Conservation (phyloP, 2,329 filamentous ascomycete species). For the Ustilaginoidea virens region DNA sequence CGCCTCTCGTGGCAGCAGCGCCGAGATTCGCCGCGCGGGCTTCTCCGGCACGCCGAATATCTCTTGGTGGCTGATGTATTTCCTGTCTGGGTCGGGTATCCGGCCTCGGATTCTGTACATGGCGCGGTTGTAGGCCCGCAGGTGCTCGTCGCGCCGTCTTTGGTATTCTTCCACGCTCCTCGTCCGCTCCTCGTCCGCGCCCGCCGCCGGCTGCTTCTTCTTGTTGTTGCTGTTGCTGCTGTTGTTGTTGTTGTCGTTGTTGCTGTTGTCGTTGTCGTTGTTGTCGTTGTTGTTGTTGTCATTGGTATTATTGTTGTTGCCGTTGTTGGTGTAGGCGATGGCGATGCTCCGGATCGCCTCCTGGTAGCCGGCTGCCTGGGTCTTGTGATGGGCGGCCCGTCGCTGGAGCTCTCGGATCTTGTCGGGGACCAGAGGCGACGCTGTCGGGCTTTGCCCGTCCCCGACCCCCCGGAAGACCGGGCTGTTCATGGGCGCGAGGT, state of each 20-base stretch:
- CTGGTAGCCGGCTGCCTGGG: constrained; percentile 14
- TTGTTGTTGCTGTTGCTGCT: too few relatives aligned
- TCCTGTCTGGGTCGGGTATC: constrained; percentile 12
- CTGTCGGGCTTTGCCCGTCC: constrained; percentile 7
- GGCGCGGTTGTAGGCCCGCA: constrained; percentile 9
- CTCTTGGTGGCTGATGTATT: constrained; percentile 12
- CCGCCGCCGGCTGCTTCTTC: constrained; percentile 8
- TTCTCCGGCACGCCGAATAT: constrained; percentile 14
- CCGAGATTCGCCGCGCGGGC: constrained; percentile 4
- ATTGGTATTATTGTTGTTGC: too few relatives aligned
- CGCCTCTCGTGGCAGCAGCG: constrained; percentile 1
- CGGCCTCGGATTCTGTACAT: constrained; percentile 16
- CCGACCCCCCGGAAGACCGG: constrained; percentile 8
- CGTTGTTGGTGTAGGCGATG: too few relatives aligned
- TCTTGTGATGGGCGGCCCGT: constrained; percentile 14
- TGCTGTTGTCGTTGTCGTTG: too few relatives aligned
- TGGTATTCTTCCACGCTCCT: constrained; percentile 9
- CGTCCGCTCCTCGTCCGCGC: not conserved
- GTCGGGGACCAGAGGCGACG: constrained; percentile 9
- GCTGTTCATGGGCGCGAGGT: constrained; percentile 14
- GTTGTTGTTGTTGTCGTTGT: too few relatives aligned
- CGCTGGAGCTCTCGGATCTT: constrained; percentile 12
- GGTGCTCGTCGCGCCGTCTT: constrained; percentile 12
- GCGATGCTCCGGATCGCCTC: constrained; percentile 9
- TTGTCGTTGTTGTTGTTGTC: too few relatives aligned